Evolutionary conservation across 108 stramenopile species (phyloP), one percentile per base, ranked within the genome.

Genomic region (Craspedostauros australis): DNA sequence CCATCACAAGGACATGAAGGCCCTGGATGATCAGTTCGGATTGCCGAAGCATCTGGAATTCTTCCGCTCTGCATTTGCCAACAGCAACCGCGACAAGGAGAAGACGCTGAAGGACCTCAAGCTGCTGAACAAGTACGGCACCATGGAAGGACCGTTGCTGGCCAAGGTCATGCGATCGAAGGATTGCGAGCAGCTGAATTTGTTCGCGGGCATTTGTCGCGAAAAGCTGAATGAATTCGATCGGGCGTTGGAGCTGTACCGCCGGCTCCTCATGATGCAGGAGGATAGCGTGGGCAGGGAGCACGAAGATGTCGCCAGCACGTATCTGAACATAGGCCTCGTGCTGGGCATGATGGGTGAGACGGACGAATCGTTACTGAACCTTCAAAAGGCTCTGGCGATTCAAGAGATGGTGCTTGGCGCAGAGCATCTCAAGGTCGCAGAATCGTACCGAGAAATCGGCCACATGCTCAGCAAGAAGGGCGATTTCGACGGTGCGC

Each of bases 1-100:
- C 7, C 66, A 68, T 26, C 58, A 52, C 15, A 46, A 54, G 23
- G 66, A 59, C 31, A 68, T 68, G 41, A 57, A 60, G 36, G 66
- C 44, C 4, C 32, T 59, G 7, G 57, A 68, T 28, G 46, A 47
- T 15, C 66, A 68, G 38, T 68, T 36, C 30, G 66, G 66, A 1
- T 46, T 54, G 43, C 57, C 57, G 25, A 68, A 68, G 24, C 66
- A 68, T 31, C 60, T 60, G 22, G 66, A 68, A 54, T 68, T 39
- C 46, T 68, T 68, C 43, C 57, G 66, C 15, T 60, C 57, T 3
- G 32, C 48, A 20, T 68, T 68, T 31, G 50, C 58, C 4, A 56
- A 52, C 41, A 52, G 45, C 5, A 26, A 39, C 51, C 50, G 58
- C 26, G 52, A 51, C 32, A 57, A 60, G 34, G 58, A 68, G n/a